Evolutionary conservation across 495 filamentous ascomycete species (phyloP).

Genomic region (Tuber borchii): DNA sequence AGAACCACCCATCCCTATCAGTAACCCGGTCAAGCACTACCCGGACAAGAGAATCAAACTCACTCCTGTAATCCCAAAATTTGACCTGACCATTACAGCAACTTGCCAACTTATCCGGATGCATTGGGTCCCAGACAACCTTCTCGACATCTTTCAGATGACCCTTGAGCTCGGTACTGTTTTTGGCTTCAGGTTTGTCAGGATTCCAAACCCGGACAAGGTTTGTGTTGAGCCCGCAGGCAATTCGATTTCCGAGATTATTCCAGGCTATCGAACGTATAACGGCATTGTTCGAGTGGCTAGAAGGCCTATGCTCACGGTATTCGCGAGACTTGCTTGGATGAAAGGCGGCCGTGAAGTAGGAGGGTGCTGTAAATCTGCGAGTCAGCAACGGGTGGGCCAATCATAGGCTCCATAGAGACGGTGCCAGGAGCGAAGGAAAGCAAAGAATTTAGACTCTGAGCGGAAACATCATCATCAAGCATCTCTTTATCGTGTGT

Average conservation of each 20-base stretch:
- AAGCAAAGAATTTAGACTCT: background rate
- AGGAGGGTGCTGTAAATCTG: background rate
- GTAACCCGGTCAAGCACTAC: background rate
- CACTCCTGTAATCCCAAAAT: constrained; percentile 66
- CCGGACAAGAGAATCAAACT: constrained; percentile 9
- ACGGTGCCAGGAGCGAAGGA: background rate
- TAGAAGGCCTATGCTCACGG: constrained; percentile 38
- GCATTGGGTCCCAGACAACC: constrained; percentile 80
- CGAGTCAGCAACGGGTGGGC: background rate
- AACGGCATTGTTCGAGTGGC: constrained; percentile 26
- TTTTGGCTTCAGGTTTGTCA: constrained; percentile 68
- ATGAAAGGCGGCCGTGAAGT: background rate
- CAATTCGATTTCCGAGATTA: constrained; percentile 74
- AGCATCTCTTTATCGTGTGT: background rate
- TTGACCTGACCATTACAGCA: constrained; percentile 77
- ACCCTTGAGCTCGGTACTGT: constrained; percentile 80
- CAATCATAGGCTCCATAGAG: background rate
- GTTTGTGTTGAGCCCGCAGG: constrained; percentile 70
- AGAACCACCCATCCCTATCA: constrained; percentile 6
- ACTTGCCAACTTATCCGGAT: constrained; percentile 82
- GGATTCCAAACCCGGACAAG: constrained; percentile 89
- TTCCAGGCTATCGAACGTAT: constrained; percentile 81
- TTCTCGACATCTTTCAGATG: constrained; percentile 72
- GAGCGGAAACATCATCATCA: background rate
- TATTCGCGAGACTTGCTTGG: constrained; percentile 35